A percentile compares a stretch with the other conserved stretches of the same genome.
Conservation (phyloP, 257 asterid genomes). For the Solanum gandarillasii region DNA sequence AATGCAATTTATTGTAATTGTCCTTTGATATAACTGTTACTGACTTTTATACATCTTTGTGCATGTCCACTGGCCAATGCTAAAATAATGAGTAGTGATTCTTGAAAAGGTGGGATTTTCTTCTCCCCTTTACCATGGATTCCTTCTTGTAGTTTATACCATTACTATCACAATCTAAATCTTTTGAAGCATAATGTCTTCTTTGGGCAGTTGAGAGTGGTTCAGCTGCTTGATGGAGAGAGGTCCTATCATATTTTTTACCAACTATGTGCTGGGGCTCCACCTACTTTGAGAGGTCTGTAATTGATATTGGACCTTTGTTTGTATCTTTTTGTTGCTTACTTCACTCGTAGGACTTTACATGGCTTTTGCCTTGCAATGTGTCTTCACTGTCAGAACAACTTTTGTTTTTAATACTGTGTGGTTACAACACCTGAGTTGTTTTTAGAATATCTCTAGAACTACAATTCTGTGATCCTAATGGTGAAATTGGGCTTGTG, state of each 20-base stretch:
- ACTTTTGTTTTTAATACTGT: background rate
- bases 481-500: background rate
- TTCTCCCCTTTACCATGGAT: constrained; percentile 1
- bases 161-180: background rate
- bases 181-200: constrained; percentile 2
- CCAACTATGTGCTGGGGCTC: constrained; percentile 95
- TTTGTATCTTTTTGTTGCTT: background rate
- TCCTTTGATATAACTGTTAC: background rate
- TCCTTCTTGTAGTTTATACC: constrained; percentile 5
- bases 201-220: constrained; percentile 83
- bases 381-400: background rate
- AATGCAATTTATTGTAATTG: background rate
- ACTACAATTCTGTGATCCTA: background rate
- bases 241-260: constrained; percentile 86
- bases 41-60: constrained; percentile 23
- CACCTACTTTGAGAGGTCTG: constrained; percentile 64
- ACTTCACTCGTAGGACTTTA: background rate
- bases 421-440: background rate
- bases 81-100: constrained; percentile 47
- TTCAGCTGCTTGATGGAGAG: constrained; percentile 66
- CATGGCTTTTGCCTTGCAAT: background rate
- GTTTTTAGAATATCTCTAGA: background rate
- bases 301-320: constrained; percentile 1
- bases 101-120: constrained; percentile 74
- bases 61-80: constrained; percentile 14